These are phyloP conservation scores for Dendryphion nanum DNA, from an alignment of 2,329 filamentous ascomycete species.

Conservation along the genomic window DNA sequence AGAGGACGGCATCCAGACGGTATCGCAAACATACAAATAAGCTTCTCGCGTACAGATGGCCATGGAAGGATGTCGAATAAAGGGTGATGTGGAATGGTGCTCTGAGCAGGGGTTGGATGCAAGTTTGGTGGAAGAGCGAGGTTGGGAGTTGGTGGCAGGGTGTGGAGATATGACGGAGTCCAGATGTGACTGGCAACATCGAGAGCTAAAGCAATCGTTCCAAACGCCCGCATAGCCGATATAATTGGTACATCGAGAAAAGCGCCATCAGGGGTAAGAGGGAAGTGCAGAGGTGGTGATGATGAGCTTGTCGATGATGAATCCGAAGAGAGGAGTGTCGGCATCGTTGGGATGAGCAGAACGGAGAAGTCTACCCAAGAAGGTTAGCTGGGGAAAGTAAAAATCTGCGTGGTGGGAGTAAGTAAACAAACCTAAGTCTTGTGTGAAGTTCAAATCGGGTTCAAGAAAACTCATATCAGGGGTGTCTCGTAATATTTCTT, in stretches of 20 bases:
- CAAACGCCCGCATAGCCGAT: constrained; percentile 20
- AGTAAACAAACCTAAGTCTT: no score
- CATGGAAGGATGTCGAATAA: constrained; percentile 59
- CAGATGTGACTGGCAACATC: constrained; percentile 12
- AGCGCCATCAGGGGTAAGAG: constrained; percentile 13
- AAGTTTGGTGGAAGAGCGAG: constrained; percentile 36
- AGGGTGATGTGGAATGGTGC: constrained; percentile 55
- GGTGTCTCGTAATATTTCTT: no score
- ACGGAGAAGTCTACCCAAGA: constrained; percentile 8
- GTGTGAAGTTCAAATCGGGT: no score
- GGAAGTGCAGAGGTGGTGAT: constrained; percentile 6
- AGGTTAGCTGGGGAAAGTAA: no score
- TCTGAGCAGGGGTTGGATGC: constrained; percentile 53
- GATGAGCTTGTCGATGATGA: background rate
- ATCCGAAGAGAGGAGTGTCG: background rate
- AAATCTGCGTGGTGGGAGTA: no score
- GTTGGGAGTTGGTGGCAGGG: constrained; percentile 9
- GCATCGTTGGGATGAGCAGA: constrained; percentile 5
- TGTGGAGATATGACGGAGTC: constrained; percentile 19
- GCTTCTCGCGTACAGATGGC: constrained; percentile 51
- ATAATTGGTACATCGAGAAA: constrained; percentile 41
- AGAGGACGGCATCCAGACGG: constrained; percentile 51
- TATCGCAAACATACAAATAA: constrained; percentile 53
- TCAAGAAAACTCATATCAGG: no score
- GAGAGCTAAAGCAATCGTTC: constrained; percentile 14